Base-by-base conservation (phyloP, 1,284 basidiomycete genomes). In the Ceratobasidium sp. region DNA sequence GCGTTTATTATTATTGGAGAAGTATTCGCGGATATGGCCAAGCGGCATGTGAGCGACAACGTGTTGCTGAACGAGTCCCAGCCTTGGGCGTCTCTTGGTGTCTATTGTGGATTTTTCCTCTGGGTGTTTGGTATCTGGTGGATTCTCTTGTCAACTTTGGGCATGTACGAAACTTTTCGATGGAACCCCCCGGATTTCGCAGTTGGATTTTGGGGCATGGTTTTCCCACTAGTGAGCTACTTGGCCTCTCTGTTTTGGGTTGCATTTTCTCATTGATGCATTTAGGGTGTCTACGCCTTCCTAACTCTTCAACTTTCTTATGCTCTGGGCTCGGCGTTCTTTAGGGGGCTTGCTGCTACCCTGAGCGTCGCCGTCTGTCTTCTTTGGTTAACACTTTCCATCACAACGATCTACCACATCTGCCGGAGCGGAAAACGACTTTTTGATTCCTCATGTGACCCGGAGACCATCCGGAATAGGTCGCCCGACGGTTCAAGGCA, bases 41-140 rank as follows among this genome's bases (percentile, higher is more conserved):
- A 54, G 32, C 52, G 54, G 13, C 50, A 41, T 8, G 2, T 47
- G 26, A 47, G 52, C 16, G 13, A 47, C 16, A 41, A 69, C 21
- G 9, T 57, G 4, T 18, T 57, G 11, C 28, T 69, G 7, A 28
- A 14, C 21, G 66, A 55, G 28, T 21, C 66, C n/a, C 66, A 69
- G 32, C 66, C 66, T 18, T 58, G 38, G 54, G 21, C 16, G 8
- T 54, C 46, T 3, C 35, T 69, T 6, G 66, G 66, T 16, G 14
- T 55, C 4, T 16, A 9, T 1, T 54, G 50, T 47, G 66, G 66
- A 21, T 69, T 30, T 41, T 57, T 69, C 46, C 41, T 69, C 5
- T 69, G 66, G 66, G 57, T 41, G 9, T 47, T 58, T 32, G 66
- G 66, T n/a, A 38, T 47, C n/a, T 69, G 66, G 66, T 69, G 66